Evolutionary conservation across 345 rosid species (phyloP).

Genomic region (Ricinus communis): DNA sequence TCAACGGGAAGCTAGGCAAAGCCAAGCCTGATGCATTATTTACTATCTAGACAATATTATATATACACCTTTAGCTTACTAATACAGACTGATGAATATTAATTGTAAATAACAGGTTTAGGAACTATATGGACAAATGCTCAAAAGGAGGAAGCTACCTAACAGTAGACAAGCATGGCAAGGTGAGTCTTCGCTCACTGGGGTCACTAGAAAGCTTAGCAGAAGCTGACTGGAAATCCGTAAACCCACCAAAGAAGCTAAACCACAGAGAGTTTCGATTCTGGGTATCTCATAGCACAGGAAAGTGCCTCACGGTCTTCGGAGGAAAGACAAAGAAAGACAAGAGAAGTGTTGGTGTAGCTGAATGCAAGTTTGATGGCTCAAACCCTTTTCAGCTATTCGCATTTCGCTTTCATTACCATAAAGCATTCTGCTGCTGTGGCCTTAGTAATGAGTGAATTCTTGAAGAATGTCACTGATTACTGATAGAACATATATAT

Average conservation of each 20-base stretch:
- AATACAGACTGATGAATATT: no score
- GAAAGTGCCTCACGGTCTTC: constrained; percentile 50
- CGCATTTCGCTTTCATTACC: constrained; percentile 53
- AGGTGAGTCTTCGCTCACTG: constrained; percentile 42
- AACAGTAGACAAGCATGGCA: constrained; percentile 37
- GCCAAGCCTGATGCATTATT: not conserved
- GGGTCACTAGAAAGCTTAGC: constrained; percentile 37
- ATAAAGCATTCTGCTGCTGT: constrained; percentile 51
- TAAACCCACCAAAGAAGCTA: constrained; percentile 35
- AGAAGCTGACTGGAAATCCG: constrained; percentile 51
- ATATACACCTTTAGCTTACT: no score
- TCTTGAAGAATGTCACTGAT: constrained; percentile 7
- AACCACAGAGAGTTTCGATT: constrained; percentile 42
- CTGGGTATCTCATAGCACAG: constrained; percentile 41
- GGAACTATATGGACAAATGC: constrained; percentile 52
- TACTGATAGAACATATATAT: no score
- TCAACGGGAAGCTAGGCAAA: no score
- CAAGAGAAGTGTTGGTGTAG: constrained; percentile 38
- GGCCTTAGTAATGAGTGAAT: constrained; percentile 38
- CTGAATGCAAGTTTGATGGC: constrained; percentile 52
- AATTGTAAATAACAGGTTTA: constrained; percentile 33
- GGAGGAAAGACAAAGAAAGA: constrained; percentile 20
- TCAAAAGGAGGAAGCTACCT: constrained; percentile 40
- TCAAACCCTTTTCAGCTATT: constrained; percentile 47
- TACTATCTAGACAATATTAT: no score